A percentile compares a stretch with the other conserved stretches of the same genome.
These are phyloP conservation scores for Cutaneotrichosporon mucoides DNA, from an alignment of 1,284 basidiomycete species.

Conservation along the genomic window DNA sequence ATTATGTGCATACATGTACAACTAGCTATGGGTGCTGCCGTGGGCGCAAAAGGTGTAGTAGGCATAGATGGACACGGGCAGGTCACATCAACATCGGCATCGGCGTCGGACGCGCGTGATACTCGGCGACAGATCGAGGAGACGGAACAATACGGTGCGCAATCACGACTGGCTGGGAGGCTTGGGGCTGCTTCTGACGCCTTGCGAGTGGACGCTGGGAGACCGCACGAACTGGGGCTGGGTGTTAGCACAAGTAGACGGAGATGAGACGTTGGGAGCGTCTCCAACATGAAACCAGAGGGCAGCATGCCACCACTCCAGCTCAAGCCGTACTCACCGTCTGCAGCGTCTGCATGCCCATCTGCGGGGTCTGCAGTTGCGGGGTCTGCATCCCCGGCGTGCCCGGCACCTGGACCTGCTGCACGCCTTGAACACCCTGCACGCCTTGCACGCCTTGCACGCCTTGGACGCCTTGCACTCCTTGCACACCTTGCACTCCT, in stretches of 20 bases:
- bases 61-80: too few species aligned
- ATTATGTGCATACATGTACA: too few species aligned
- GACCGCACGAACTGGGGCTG: conserved; percentile 12
- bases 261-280: too few species aligned
- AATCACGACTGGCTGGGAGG: conserved; percentile 5
- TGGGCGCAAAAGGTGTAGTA: too few species aligned
- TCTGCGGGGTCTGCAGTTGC: conserved; percentile 11
- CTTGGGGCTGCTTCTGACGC: conserved; percentile 13
- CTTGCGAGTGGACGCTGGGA: conserved; percentile 16
- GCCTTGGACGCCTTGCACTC: too few species aligned
- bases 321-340: conserved; percentile 4
- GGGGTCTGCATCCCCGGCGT: conserved; percentile 8
- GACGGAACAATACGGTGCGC: not conserved
- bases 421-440: too few species aligned
- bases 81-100: too few species aligned
- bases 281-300: too few species aligned
- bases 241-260: too few species aligned
- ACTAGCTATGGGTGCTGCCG: too few species aligned
- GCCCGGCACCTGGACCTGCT: not conserved
- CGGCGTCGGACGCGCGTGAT: too few species aligned
- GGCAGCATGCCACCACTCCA: not conserved
- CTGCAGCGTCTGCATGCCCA: conserved; percentile 12
- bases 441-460: too few species aligned
- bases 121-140: not conserved
- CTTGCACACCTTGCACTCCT: not conserved